Base-by-base conservation (phyloP, 2,329 filamentous ascomycete genomes). In the Sporothrix sp. region DNA sequence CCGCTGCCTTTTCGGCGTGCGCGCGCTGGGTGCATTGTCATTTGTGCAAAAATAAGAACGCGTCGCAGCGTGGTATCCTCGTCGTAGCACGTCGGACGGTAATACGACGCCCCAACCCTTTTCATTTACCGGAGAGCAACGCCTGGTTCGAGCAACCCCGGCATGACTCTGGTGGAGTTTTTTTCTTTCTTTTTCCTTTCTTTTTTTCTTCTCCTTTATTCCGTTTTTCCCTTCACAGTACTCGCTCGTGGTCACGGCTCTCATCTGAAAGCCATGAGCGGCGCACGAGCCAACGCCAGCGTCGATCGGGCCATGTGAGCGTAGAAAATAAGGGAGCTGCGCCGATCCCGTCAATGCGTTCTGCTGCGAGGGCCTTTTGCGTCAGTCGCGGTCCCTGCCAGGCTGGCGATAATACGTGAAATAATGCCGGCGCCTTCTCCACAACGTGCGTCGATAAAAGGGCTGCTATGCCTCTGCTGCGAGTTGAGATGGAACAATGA, bases 11-110 rank as follows among this genome's bases (percentile, higher is more conserved):
- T 7, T 11, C 25, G 18, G 27, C 28, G 18, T 33, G 18, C 3
- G 8, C 11, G 16, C n/a, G 4, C 13, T 44, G 18, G 28, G 42
- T 28, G 42, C 28, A 44, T 33, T 44, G 42, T n/a, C 28, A 44
- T 44, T 44, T 44, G 42, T 44, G 28, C 42, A 33, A 44, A 44
- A 44, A 23, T 33, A 33, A 32, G 18, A 20, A 18, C 21, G 42
- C 42, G 25, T 30, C 33, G n/a, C n/a, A n/a, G n/a, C n/a, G n/a
- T n/a, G n/a, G n/a, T n/a, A 36, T 36, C 33, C 33, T 36, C 33
- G 40, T 16, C 40, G 40, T 32, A 30, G 39, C 27, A 43, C 39
- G n/a, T n/a, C n/a, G n/a, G n/a, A n/a, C 40, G 16, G 40, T 14
- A 32, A 32, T 43, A 32, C 40, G 40, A 43, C 25, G 10, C 37